Evolutionary conservation across 2,329 filamentous ascomycete species (phyloP), one percentile per base, ranked within the genome.

Genomic region (Claviceps paspali): DNA sequence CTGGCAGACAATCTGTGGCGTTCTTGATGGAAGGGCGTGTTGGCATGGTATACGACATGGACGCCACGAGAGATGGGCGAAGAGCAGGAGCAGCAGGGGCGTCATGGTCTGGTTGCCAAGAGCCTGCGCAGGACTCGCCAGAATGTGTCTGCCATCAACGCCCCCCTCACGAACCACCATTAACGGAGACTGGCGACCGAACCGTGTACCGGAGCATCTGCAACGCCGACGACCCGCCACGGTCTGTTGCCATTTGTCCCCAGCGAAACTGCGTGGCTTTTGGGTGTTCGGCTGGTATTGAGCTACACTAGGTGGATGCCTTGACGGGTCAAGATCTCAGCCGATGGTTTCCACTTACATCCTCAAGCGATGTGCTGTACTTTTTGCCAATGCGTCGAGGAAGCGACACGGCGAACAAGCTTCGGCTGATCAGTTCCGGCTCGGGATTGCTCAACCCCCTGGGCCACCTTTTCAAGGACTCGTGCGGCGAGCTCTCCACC

Each of bases 221-320:
- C 48, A 72, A 67, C 2, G 55, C 67, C 27, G 68, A 79, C 37
- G 73, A 79, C 43, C 70, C 70, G 12, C 76, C 77, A 10, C 66
- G 70, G n/a, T 77, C 72, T 28, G 67, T 80, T 8, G 70, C 76
- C 1, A 69, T 81, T 24, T 79, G 71, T 45, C 76, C 76, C n/a
- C 70, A 76, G 40, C 64, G 72, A 32, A 65, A 67, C 35, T 79
- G 73, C 45, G 70, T 79, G 24, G 76, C 74, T 7, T 81, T 79
- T 56, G 76, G 76, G 11, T 78, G 72, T 43, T 65, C 67, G 10
- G 62, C 66, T 6, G 71, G 75, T 1, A 70, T 80, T 36, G 76
- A 80, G 48, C 56, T 80, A 28, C 73, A 78, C 49, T 81, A 72
- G 50, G 55, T 64, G 36, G 61, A 67, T 51, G 61, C 56, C 40